These are phyloP conservation scores for Wallacemonas sp. DNA, from an alignment of 208 protist genomes.

Conservation along the genomic window DNA sequence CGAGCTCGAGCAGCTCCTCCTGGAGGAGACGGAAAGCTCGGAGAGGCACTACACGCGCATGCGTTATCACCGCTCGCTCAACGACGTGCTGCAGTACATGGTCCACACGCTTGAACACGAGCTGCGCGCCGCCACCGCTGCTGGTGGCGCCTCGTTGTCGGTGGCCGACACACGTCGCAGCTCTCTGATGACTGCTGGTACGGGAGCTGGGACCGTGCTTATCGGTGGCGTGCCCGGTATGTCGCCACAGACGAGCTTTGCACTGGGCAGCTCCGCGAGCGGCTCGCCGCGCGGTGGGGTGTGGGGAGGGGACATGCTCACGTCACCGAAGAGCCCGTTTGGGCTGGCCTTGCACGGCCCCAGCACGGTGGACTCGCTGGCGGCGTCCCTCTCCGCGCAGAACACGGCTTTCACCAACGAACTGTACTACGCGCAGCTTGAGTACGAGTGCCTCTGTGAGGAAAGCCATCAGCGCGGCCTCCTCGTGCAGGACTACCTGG, in stretches of 20 bases:
- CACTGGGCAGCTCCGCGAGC: background rate
- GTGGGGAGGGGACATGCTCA: constrained; percentile 1
- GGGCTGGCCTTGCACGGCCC: background rate
- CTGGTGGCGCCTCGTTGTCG: background rate
- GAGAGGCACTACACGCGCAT: constrained; percentile 71
- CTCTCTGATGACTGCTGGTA: background rate
- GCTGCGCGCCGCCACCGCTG: background rate
- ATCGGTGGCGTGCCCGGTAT: background rate
- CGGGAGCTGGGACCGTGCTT: background rate
- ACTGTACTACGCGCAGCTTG: constrained; percentile 33
- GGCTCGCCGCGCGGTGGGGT: background rate
- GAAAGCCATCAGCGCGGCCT: constrained; percentile 33
- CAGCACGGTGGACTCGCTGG: background rate
- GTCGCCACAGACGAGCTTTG: background rate
- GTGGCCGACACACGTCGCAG: background rate
- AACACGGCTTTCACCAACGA: constrained; percentile 9
- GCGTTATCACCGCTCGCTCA: constrained; percentile 45
- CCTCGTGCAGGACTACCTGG: constrained; percentile 39
- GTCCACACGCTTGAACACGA: constrained; percentile 8
- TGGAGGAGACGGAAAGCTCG: constrained; percentile 77
- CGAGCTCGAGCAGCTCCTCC: constrained; percentile 69
- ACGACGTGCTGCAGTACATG: constrained; percentile 38
- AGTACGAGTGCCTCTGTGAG: constrained; percentile 34
- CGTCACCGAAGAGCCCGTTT: background rate
- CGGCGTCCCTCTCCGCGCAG: background rate